These are phyloP conservation scores for Podospora tetraspora DNA, from an alignment of 495 filamentous ascomycete species.

Conservation along the genomic window DNA sequence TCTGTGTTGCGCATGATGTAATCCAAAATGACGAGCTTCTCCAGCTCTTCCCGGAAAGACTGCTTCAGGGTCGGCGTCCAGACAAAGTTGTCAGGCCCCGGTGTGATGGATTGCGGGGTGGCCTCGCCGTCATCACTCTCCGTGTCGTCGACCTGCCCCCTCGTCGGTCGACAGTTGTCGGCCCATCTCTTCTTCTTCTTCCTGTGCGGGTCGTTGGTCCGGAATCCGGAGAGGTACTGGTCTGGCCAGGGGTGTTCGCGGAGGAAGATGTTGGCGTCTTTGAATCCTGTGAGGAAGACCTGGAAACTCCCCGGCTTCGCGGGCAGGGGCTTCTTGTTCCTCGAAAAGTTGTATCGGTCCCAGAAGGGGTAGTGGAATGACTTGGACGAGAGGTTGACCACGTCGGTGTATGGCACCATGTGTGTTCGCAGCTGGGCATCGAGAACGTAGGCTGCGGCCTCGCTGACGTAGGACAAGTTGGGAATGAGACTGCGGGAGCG, in stretches of 20 bases:
- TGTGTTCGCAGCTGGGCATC: conserved; percentile 86
- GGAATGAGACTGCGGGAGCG: conserved; percentile 65
- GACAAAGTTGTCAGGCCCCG: conserved; percentile 54
- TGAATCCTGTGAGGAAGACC: conserved; percentile 92
- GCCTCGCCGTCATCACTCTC: conserved; percentile 60
- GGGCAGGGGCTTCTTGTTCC: conserved; percentile 82
- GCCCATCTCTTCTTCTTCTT: conserved; percentile 71
- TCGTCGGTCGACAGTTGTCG: conserved; percentile 71
- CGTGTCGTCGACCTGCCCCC: conserved; percentile 60
- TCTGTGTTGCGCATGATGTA: conserved; percentile 99
- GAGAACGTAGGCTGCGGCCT: conserved; percentile 92
- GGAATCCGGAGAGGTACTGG: conserved; percentile 71
- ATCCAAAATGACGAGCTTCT: conserved; percentile 95
- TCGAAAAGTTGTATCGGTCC: conserved; percentile 83
- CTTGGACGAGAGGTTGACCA: conserved; percentile 90
- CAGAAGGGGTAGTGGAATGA: conserved; percentile 98
- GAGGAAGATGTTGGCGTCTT: conserved; percentile 93
- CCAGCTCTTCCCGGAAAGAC: conserved; percentile 87
- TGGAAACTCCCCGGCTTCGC: conserved; percentile 94
- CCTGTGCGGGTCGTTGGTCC: conserved; percentile 63
- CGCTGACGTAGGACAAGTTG: conserved; percentile 97
- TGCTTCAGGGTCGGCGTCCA: conserved; percentile 91
- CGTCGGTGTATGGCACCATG: conserved; percentile 92
- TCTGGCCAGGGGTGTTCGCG: conserved; percentile 98
- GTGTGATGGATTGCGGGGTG: conserved; percentile 31